Conservation (phyloP, 305 asterid species). For the Striga hermonthica region DNA sequence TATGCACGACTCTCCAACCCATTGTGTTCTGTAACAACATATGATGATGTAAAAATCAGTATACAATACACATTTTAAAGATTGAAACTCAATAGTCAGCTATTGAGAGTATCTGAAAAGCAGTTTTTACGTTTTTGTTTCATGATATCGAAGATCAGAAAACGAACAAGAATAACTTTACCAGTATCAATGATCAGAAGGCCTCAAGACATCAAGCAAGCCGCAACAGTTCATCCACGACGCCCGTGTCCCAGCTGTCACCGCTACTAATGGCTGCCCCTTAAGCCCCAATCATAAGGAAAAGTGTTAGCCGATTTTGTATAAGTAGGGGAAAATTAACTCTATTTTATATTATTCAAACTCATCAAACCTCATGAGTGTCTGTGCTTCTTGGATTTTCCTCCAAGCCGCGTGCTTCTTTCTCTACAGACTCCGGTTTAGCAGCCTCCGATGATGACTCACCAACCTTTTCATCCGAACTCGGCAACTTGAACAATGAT, state of each 20-base stretch:
- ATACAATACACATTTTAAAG: background rate
- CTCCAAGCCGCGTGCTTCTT: background rate
- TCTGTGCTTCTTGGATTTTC: background rate
- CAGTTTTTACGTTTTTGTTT: background rate
- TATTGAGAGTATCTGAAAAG: background rate
- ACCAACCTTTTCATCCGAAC: background rate
- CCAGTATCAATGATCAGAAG: background rate
- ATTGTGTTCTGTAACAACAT: background rate
- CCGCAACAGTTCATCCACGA: background rate
- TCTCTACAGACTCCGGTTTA: background rate
- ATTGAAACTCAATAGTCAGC: background rate
- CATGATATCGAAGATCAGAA: background rate
- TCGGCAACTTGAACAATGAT: background rate
- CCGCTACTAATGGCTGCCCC: background rate
- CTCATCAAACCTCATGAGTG: background rate
- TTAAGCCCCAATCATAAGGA: no score
- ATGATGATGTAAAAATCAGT: background rate
- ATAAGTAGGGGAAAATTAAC: background rate
- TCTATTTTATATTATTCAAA: no score
- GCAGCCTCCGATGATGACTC: background rate
- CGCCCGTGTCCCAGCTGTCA: background rate
- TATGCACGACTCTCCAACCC: background rate
- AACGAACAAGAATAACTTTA: background rate
- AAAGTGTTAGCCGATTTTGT: no score
- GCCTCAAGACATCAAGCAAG: background rate